These are phyloP conservation scores for Buxus sempervirens DNA, from an alignment of 164 flowering plant species.

Conservation along the genomic window DNA sequence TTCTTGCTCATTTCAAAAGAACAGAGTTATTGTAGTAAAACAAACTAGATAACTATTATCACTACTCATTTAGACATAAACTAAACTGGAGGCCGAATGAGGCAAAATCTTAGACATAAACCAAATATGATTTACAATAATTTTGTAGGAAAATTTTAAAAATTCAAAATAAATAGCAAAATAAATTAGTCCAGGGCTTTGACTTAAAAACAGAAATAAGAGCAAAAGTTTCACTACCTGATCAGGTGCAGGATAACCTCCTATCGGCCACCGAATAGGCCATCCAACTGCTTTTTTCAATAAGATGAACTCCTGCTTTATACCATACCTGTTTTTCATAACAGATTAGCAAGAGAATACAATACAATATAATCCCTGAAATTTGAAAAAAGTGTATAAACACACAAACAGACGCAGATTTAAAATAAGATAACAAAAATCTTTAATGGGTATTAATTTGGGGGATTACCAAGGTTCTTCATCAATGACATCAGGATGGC, in stretches of 20 bases:
- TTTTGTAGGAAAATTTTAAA: too few species aligned
- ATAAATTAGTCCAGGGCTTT: too few species aligned
- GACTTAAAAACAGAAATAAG: not conserved
- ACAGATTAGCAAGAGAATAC: too few species aligned
- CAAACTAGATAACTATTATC: too few species aligned
- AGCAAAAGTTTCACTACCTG: slow-evolving; percentile 24
- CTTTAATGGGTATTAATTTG: too few species aligned
- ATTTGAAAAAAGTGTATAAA: not conserved
- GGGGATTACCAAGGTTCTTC: too few species aligned
- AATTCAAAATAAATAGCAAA: too few species aligned
- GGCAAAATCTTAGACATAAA: not conserved
- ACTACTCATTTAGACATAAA: not conserved
- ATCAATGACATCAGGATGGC: not conserved
- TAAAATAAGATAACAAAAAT: too few species aligned
- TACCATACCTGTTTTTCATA: slow-evolving; percentile 40
- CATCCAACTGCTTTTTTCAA: slow-evolving; percentile 13
- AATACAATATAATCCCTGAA: not conserved
- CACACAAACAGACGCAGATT: too few species aligned
- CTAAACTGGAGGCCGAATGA: not conserved
- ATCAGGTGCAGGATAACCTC: slow-evolving; percentile 49
- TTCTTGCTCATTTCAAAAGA: not conserved
- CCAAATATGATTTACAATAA: not conserved
- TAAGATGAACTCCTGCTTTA: slow-evolving; percentile 7
- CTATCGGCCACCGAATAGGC: slow-evolving; percentile 50
- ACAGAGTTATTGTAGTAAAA: not conserved